Percentiles rank a stretch among this genome's conserved stretches.
Conservation (phyloP, 768 basidiomycete species). For the Myochromella boudieri region DNA sequence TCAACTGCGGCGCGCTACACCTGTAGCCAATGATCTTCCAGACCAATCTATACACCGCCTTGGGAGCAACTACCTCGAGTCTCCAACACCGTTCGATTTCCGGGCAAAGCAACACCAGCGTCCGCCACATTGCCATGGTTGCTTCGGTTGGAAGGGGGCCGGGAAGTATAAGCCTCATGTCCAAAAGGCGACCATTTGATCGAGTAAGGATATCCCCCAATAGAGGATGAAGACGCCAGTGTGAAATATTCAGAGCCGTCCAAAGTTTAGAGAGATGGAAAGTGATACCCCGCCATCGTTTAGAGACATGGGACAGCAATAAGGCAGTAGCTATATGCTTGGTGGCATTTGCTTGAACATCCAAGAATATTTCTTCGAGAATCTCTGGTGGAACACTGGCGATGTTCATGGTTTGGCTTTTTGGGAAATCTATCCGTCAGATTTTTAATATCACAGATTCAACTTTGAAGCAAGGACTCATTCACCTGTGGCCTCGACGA, state of each 20-base stretch:
- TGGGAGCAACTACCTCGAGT: not conserved
- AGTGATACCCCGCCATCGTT: constrained; percentile 12
- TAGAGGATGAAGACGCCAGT: not conserved
- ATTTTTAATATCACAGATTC: too few relatives aligned
- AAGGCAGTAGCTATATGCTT: constrained; percentile 5
- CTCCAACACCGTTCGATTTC: not conserved
- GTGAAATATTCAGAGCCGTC: constrained; percentile 7
- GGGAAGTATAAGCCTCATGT: not conserved
- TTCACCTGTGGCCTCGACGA: too few relatives aligned
- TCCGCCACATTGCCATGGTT: not conserved
- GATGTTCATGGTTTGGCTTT: too few relatives aligned
- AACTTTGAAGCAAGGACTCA: too few relatives aligned
- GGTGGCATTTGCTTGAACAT: not conserved
- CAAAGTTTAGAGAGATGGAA: constrained; percentile 10
- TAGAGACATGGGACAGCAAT: constrained; percentile 16
- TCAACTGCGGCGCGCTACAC: not conserved
- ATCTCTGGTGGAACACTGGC: too few relatives aligned
- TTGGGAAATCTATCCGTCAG: too few relatives aligned
- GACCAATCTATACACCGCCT: not conserved
- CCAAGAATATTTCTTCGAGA: not conserved
- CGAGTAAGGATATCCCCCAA: not conserved
- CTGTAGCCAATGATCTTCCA: not conserved
- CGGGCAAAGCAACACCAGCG: not conserved
- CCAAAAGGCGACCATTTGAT: not conserved
- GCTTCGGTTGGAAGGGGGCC: not conserved